Evolutionary conservation across 2,329 filamentous ascomycete species (phyloP), one percentile per base, ranked within the genome.

Genomic region (Calonectria honghensis): DNA sequence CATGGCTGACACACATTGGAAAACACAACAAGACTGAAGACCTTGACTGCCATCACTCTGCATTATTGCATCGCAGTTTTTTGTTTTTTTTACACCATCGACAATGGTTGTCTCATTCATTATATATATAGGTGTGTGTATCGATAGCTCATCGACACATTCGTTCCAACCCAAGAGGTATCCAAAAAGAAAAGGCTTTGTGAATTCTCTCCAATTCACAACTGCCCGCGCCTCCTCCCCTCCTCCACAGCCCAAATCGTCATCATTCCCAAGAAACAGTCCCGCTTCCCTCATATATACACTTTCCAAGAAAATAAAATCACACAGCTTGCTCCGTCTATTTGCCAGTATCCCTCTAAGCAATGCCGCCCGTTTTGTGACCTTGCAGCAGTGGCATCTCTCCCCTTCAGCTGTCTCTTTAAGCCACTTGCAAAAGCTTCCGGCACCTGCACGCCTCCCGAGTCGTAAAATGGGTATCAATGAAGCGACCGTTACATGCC

Each of bases 391-490:
- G 72, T 68, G 67, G 65, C 50, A 39, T 63, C 64, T 39, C 71
- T 32, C 32, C 32, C 32, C 64, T 52, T 39, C 68, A 57, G 48
- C 31, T 68, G 61, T 48, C 72, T 61, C 35, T 51, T 64, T 57
- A 51, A 50, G 32, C 57, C 63, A 64, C 35, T 37, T 70, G 79
- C 45, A 79, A 73, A 80, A 78, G 74, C 76, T 77, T 79, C 78
- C 78, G 74, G 78, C 77, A 73, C 78, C 80, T 73, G 71, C 79
- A 76, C 72, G 77, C 75, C 78, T 78, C 75, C 76, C 76, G 77
- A 81, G 76, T 83, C 81, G 77, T 82, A 80, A 81, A 80, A 75
- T 84, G 85, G 85, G 85, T 86, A 86, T 86, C 84, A 85, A 82
- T 81, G 79, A 79, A 78, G 78, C 74, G 77, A 78, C 81, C 82